Conservation (phyloP, 208 protist species). For the Eutreptiella sp. region DNA sequence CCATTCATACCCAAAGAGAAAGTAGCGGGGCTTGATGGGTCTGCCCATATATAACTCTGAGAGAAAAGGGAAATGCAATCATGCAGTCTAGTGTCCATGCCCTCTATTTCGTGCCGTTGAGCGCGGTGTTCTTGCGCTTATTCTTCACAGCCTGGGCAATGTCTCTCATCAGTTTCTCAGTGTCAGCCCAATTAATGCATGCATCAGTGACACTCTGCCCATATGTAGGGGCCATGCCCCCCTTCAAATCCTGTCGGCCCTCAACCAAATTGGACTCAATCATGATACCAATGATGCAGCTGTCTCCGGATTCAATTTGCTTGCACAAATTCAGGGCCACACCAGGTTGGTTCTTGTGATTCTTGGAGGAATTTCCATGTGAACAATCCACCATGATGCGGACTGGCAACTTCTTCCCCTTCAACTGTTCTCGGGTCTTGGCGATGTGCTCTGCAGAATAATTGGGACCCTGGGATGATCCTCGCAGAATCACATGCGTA, state of each 20-base stretch:
- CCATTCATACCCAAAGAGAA: no score
- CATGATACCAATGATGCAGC: slow-evolving; percentile 50
- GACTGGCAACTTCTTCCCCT: slow-evolving; percentile 16
- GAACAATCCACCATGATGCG: slow-evolving; percentile 55
- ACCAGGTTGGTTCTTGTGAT: slow-evolving; percentile 46
- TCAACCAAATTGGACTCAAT: slow-evolving; percentile 53
- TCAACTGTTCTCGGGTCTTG: slow-evolving; percentile 7
- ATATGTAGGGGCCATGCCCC: no score
- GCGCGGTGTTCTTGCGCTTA: no score
- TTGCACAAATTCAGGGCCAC: slow-evolving; percentile 32
- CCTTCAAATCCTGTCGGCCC: slow-evolving; percentile 41
- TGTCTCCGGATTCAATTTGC: slow-evolving; percentile 27
- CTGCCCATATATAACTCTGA: no score
- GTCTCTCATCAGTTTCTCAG: no score
- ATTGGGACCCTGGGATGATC: slow-evolving; percentile 39
- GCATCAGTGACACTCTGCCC: slow-evolving; percentile 46
- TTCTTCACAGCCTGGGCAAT: no score
- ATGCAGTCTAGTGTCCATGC: slow-evolving; percentile 34
- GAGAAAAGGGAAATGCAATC: no score
- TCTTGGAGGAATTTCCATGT: slow-evolving; percentile 51
- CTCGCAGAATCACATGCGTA: slow-evolving; percentile 52
- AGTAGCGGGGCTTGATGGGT: no score
- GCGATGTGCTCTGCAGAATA: slow-evolving; percentile 32
- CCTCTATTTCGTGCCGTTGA: slow-evolving; percentile 32
- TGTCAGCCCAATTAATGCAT: no score